Percentiles rank a stretch among this genome's conserved stretches.
Evolutionary conservation across 805 yeast species (phyloP).

Genomic region (Candida ficus): DNA sequence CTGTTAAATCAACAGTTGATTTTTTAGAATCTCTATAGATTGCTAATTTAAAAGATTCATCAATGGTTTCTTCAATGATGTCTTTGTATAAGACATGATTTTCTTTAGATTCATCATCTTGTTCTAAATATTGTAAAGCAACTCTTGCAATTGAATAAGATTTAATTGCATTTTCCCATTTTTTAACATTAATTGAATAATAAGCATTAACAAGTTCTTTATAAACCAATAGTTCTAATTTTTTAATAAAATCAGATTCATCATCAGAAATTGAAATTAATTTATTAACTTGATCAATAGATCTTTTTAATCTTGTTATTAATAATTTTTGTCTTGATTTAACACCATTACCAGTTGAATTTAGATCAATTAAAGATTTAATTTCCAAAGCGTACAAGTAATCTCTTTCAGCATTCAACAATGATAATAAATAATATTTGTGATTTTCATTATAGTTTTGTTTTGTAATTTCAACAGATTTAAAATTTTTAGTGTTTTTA

Average conservation of each 20-base stretch:
- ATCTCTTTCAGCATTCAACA: constrained; percentile 75
- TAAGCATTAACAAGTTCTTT: constrained; percentile 50
- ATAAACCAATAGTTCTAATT: constrained; percentile 34
- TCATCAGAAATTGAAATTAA: constrained; percentile 34
- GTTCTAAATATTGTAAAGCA: constrained; percentile 49
- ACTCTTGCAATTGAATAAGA: constrained; percentile 58
- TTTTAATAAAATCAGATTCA: constrained; percentile 33
- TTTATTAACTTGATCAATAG: constrained; percentile 39
- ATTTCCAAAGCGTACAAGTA: constrained; percentile 63
- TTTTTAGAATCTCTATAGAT: constrained; percentile 35
- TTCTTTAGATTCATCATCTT: constrained; percentile 14
- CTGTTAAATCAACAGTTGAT: constrained; percentile 42
- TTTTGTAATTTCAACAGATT: constrained; percentile 39
- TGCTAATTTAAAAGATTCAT: constrained; percentile 59
- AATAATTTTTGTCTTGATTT: constrained; percentile 43
- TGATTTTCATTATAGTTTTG: constrained; percentile 48
- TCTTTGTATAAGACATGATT: constrained; percentile 42
- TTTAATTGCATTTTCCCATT: constrained; percentile 49
- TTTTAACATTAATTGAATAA: constrained; percentile 44
- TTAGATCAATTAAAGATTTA: constrained; percentile 48
- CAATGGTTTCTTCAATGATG: constrained; percentile 52
- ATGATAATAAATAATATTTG: constrained; percentile 51
- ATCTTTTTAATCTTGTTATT: constrained; percentile 62
- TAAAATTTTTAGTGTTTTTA: constrained; percentile 61
- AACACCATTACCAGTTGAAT: constrained; percentile 31